Evolutionary conservation across 495 filamentous ascomycete genomes (phyloP), one percentile per base, ranked within the genome.

Genomic region (Aspergillus panamensis): DNA sequence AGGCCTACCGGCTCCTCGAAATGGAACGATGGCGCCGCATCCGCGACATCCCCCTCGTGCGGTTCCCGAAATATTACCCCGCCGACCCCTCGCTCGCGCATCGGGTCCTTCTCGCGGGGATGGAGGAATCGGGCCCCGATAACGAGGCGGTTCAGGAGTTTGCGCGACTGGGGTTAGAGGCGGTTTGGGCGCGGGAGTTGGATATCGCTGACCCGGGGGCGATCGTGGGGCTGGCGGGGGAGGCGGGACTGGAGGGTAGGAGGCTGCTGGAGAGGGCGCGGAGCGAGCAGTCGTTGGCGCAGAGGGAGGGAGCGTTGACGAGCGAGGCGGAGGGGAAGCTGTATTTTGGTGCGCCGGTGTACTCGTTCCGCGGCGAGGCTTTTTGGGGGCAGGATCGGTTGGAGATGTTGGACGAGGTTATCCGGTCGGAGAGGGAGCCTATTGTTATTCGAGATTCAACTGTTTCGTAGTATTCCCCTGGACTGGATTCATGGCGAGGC

Each of bases 81-180:
- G 62, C 54, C 16, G 58, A 64, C 29, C 62, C 62, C 1, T 64
- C 62, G 29, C 62, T 64, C 21, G 53, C 58, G 7, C 58, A 64
- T 48, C 58, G 62, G 14, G 62, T 64, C 5, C 58, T 64, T 8
- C 50, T 61, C 0, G 62, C 62, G 2, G 62, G 54, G 1, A 61
- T 58, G n/a, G 54, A 61, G 4, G 62, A 61, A 35, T 10, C 21
- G 1, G 51, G 51, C 6, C 20, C 55, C 17, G 51, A 60, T 29
- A 14, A 16, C 17, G 16, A 20, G 14, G 31, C 51, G 20, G 51
- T 60, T 3, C 51, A 55, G 20, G 43, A 43, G 37, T 55, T 31
- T 50, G 58, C 51, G 8, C 58, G 33, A 5, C 32, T 42, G 3
- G 43, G 50, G 0, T 20, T 60, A 3, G 51, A 60, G 51, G 58